Base-by-base conservation (phyloP, 352 stramenopile genomes). In the Ochromonadaceae sp. region DNA sequence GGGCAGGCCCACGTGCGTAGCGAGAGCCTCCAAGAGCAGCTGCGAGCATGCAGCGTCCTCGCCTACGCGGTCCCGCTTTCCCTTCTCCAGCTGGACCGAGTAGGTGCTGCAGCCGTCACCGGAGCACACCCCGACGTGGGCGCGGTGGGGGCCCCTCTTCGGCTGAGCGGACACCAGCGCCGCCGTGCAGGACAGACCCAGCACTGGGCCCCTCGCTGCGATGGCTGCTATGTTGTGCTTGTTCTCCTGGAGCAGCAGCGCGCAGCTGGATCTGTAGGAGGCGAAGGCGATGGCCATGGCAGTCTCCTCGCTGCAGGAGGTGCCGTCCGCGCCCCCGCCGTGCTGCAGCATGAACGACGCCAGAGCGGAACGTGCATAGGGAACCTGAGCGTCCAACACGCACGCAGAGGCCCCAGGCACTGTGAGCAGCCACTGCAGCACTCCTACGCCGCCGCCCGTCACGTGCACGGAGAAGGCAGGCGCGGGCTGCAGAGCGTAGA, bases 121-220 rank as follows among this genome's bases (percentile, higher is more conserved):
- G 1, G 49, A 73, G n/a, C 59, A 65, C 0, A 70, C 43, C 14
- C 63, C 67, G 2, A 77, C 62, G 48, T 71, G 66, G 48, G 59
- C 69, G 10, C 68, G 42, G 46, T 77, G 71, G 15, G 31, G 15
- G 4, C 71, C 72, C 26, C 35, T 36, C 42, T 72, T 78, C 12
- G 59, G 56, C 10, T 30, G 22, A 14, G 43, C 59, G 3, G 62
- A 68, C 17, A 50, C 71, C 2, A 77, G 49, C 10, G 70, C 59
- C 22, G 70, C 70, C 10, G 70, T 78, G 28, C 71, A 76, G 1
- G 40, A 65, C 5, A 76, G 49, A 38, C 67, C 72, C 12, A 76
- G 46, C 0, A 75, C 39, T n/a, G n/a, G n/a, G 9, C 41, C 49
- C 17, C 20, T 48, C 26, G 53, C 38, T 22, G 47, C 20, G 30